Conservation (phyloP, 345 rosid genomes). For the Heritiera littoralis region DNA sequence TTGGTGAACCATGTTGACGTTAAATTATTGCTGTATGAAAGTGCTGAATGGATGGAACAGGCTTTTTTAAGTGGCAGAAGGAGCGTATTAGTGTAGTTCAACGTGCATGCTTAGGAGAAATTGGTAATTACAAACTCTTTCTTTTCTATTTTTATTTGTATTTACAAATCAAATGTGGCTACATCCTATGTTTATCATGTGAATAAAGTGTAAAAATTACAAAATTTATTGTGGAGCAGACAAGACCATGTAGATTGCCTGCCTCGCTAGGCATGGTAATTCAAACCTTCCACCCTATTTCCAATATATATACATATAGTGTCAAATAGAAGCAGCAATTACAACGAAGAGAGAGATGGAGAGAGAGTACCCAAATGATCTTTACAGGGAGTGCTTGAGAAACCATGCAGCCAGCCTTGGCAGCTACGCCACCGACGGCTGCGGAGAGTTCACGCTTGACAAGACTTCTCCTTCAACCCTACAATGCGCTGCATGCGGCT, state of each 20-base stretch:
- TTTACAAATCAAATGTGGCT: too few relatives aligned
- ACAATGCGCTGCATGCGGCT: conserved; percentile 86
- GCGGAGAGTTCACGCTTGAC: conserved; percentile 66
- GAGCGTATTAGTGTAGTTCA: too few relatives aligned
- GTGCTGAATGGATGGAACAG: too few relatives aligned
- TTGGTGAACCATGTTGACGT: too few relatives aligned
- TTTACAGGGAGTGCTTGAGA: conserved; percentile 75
- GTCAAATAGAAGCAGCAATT: neutral
- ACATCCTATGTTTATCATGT: too few relatives aligned
- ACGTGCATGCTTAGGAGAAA: too few relatives aligned
- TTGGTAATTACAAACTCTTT: too few relatives aligned
- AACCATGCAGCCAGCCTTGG: conserved; percentile 92
- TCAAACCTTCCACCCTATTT: neutral
- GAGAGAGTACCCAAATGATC: conserved; percentile 22
- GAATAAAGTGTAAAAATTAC: too few relatives aligned
- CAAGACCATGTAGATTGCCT: neutral
- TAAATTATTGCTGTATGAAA: too few relatives aligned
- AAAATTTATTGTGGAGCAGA: too few relatives aligned
- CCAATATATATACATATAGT: neutral
- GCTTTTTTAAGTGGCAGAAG: too few relatives aligned
- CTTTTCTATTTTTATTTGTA: too few relatives aligned
- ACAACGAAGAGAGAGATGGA: conserved; percentile 16
- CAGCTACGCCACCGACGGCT: conserved; percentile 80
- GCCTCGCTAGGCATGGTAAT: neutral
- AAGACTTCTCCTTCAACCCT: conserved; percentile 39